Evolutionary conservation across 495 filamentous ascomycete genomes (phyloP), one percentile per base, ranked within the genome.

Genomic region (Recurvomyces mirabilis): DNA sequence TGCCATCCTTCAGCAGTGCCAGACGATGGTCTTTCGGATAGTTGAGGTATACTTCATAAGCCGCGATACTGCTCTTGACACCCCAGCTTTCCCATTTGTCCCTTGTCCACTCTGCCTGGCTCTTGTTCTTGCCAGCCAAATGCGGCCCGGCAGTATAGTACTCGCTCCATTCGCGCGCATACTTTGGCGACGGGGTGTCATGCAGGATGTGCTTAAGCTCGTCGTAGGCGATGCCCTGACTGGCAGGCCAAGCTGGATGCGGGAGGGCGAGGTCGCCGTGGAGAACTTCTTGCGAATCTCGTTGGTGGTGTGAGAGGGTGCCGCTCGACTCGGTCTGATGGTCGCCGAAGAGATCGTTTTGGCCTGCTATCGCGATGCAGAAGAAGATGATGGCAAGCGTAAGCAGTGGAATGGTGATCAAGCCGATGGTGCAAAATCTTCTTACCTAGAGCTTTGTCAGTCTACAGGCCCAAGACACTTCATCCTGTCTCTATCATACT

Each of bases 91-190:
- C 65, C 87, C 87, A 96, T 51, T 69, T 79, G 19, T 93, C 77
- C 51, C 75, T 71, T 0, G 91, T 98, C 87, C 87, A 98, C 36
- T 80, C 61, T 4, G 84, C 91, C 65, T 93, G 78, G 42, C 77
- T 84, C 34, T 80, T 70, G 54, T 96, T 96, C 69, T 84, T 82
- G 11, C 91, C 91, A 0, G 81, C 84, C 23, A 98, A 67, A 68
- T 98, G 91, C 1, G 84, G 74, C 0, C 91, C 91, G 1, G 79
- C 64, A 0, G 91, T 94, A 54, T 96, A 96, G 63, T 95, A 96
- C 48, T 73, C 65, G 57, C 82, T 89, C 87, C 87, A 95, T 61
- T 93, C 79, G 43, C 73, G 67, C 5, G 75, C 77, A 54, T 78
- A 79, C 21, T 72, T 67, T 33, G 74, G 71, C 23, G 75, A 75